A percentile compares a stretch with the other conserved stretches of the same genome.
phyloP scores from a whole-genome alignment of 108 stramenopile species.

The Nitzschia sp. region DNA sequence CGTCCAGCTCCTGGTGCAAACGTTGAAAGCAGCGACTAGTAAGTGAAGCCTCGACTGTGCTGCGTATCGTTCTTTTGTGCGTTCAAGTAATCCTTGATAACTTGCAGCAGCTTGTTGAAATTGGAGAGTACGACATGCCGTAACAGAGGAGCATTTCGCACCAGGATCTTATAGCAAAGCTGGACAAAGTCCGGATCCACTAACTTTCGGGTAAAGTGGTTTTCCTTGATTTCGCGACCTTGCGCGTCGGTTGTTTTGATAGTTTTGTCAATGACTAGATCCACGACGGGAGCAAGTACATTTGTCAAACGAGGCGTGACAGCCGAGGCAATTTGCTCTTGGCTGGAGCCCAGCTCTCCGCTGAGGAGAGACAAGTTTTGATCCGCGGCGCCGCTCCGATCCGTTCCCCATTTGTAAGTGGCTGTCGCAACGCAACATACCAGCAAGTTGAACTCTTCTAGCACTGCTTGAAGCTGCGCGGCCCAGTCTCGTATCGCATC shows the following conservation, averaged over 20 bases:
- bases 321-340: slow-evolving; percentile 64
- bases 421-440: slow-evolving; percentile 67
- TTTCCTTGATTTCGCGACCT: slow-evolving; percentile 59
- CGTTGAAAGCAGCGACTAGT: too few species aligned
- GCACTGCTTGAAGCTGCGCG: slow-evolving; percentile 49
- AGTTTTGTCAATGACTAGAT: slow-evolving; percentile 66
- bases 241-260: slow-evolving; percentile 28
- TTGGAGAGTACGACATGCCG: slow-evolving; percentile 68
- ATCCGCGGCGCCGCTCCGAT: slow-evolving; percentile 78
- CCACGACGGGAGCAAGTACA: slow-evolving; percentile 77
- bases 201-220: slow-evolving; percentile 58
- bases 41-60: slow-evolving; percentile 45
- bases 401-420: slow-evolving; percentile 85
- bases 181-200: slow-evolving; percentile 70
- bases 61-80: slow-evolving; percentile 67
- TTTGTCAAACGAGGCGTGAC: slow-evolving; percentile 75
- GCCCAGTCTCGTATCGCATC: slow-evolving; percentile 57
- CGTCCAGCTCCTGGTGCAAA: too few species aligned
- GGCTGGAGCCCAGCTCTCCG: slow-evolving; percentile 64
- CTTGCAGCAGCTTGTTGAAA: slow-evolving; percentile 59
- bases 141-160: slow-evolving; percentile 67
- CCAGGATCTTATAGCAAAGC: slow-evolving; percentile 59
- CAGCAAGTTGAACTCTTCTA: slow-evolving; percentile 76
- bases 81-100: slow-evolving; percentile 69
- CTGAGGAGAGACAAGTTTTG: slow-evolving; percentile 69